Percentiles rank a stretch among this genome's conserved stretches.
These are phyloP conservation scores for Auriscalpium vulgare DNA, from an alignment of 768 basidiomycete species.

Conservation along the genomic window DNA sequence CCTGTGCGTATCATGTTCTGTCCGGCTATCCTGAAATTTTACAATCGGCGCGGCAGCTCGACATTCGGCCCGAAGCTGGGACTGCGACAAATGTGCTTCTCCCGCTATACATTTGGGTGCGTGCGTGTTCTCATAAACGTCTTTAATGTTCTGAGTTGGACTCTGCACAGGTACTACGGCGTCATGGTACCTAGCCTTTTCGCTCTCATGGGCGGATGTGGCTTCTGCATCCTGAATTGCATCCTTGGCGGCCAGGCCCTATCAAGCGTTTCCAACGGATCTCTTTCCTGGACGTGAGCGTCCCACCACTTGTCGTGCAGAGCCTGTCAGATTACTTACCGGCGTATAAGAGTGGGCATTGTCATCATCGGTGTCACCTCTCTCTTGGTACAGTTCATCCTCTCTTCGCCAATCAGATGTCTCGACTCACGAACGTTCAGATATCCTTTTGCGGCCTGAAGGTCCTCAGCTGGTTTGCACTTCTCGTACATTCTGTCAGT, in stretches of 20 bases:
- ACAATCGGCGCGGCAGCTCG: conserved; percentile 24
- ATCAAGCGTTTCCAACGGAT: conserved; percentile 38
- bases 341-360: conserved; percentile 49
- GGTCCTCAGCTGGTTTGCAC: conserved; percentile 46
- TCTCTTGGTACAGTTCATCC: conserved; percentile 31
- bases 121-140: conserved; percentile 15
- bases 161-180: conserved; percentile 44
- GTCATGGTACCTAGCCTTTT: conserved; percentile 38
- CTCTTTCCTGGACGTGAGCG: conserved; percentile 43
- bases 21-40: background rate
- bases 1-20: conserved; percentile 23
- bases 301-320: background rate
- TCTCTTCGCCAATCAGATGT: background rate
- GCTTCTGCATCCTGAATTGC: conserved; percentile 50
- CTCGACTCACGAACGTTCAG: conserved; percentile 19
- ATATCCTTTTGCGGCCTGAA: conserved; percentile 61
- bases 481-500: background rate
- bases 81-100: conserved; percentile 74
- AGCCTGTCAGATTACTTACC: background rate
- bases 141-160: no score
- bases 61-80: conserved; percentile 77
- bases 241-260: conserved; percentile 59
- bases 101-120: conserved; percentile 52
- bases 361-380: conserved; percentile 67
- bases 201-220: conserved; percentile 43